Conservation (phyloP, 768 basidiomycete genomes). For the Russula emetica region DNA sequence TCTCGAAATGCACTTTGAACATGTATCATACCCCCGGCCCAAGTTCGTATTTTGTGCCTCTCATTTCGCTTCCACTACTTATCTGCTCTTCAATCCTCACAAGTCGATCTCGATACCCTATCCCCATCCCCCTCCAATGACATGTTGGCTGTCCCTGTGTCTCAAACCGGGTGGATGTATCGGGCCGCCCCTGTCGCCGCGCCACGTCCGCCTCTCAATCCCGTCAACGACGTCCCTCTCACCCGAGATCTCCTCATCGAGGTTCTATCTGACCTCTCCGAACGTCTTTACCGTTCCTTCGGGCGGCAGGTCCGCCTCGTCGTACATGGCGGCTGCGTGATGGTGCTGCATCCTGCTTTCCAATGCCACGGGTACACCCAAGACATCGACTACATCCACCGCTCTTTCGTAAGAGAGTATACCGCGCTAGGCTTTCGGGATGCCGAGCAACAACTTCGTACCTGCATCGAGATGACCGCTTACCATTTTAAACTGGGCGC, state of each 20-base stretch:
- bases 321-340: constrained; percentile 69
- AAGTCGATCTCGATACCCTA: too few species aligned
- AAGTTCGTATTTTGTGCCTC: too few species aligned
- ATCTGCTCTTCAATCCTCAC: too few species aligned
- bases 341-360: constrained; percentile 56
- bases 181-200: too few species aligned
- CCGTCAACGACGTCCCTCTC: constrained; percentile 16
- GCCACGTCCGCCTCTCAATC: background rate
- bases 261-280: constrained; percentile 43
- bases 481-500: constrained; percentile 45
- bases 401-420: constrained; percentile 58
- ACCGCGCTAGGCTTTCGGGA: constrained; percentile 44
- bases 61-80: too few species aligned
- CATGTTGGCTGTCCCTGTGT: too few species aligned
- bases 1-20: too few species aligned
- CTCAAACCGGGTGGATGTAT: too few species aligned
- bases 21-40: too few species aligned
- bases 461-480: constrained; percentile 56
- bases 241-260: background rate
- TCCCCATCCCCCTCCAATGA: too few species aligned
- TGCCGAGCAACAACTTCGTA: constrained; percentile 50
- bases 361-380: constrained; percentile 50
- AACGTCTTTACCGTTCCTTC: constrained; percentile 44
- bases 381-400: constrained; percentile 64
- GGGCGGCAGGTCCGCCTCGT: constrained; percentile 52